Evolutionary conservation across 768 basidiomycete species (phyloP).

Genomic region (Tricholomella constricta): DNA sequence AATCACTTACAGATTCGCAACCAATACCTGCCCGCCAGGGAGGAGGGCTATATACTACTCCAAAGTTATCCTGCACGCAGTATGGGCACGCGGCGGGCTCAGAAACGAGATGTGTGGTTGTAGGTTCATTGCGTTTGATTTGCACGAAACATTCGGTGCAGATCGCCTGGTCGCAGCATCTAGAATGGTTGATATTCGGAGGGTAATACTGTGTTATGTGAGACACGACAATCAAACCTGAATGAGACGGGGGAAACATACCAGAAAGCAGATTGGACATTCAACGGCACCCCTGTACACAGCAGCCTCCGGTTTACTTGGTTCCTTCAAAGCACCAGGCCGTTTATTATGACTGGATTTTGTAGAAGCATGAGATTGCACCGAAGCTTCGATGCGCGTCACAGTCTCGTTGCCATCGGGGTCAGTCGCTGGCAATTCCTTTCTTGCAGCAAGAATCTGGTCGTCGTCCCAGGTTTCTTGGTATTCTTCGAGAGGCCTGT

Average conservation of each 20-base stretch:
- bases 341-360: slow-evolving; percentile 55
- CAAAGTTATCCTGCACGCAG: slow-evolving; percentile 97
- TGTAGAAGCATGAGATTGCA: slow-evolving; percentile 30
- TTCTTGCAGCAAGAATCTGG: slow-evolving; percentile 79
- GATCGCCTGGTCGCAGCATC: slow-evolving; percentile 98
- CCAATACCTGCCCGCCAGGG: slow-evolving; percentile 80
- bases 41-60: slow-evolving; percentile 84
- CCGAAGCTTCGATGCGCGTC: slow-evolving; percentile 47
- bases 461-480: slow-evolving; percentile 88
- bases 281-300: slow-evolving; percentile 86
- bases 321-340: slow-evolving; percentile 61
- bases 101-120: slow-evolving; percentile 91
- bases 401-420: slow-evolving; percentile 47
- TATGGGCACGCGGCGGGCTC: slow-evolving; percentile 98
- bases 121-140: slow-evolving; percentile 96
- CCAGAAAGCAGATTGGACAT: slow-evolving; percentile 98
- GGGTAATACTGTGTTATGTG: slow-evolving; percentile 81
- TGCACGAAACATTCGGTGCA: slow-evolving; percentile 99
- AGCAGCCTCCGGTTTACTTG: slow-evolving; percentile 71
- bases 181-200: slow-evolving; percentile 92
- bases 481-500: slow-evolving; percentile 93
- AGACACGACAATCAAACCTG: slow-evolving; percentile 31
- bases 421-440: slow-evolving; percentile 53
- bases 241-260: slow-evolving; percentile 41
- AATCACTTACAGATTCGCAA: slow-evolving; percentile 67